Evolutionary conservation across 108 stramenopile species (phyloP).

Genomic region (Cyclostephanos invisitatus): DNA sequence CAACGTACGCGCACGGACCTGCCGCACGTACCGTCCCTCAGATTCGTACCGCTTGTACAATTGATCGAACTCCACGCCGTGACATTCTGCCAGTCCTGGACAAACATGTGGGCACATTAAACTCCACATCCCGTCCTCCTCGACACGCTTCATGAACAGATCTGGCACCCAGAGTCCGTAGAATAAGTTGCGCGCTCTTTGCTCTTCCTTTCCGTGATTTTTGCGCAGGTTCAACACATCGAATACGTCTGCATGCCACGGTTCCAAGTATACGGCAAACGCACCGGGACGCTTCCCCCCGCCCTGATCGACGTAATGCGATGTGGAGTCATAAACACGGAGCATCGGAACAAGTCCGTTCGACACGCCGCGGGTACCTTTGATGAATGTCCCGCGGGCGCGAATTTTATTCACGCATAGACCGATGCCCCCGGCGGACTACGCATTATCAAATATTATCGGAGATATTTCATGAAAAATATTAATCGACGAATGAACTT

Average conservation of each 20-base stretch:
- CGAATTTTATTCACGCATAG: slow-evolving; percentile 94
- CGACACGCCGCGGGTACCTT: slow-evolving; percentile 92
- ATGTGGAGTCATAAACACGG: slow-evolving; percentile 96
- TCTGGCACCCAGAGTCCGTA: slow-evolving; percentile 97
- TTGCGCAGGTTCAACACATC: slow-evolving; percentile 94
- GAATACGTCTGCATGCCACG: slow-evolving; percentile 96
- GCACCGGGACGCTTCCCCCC: slow-evolving; percentile 97
- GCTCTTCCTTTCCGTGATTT: slow-evolving; percentile 97
- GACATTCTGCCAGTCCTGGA: slow-evolving; percentile 83
- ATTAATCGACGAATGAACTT: background rate
- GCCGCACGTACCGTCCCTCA: slow-evolving; percentile 74
- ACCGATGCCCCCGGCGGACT: slow-evolving; percentile 95
- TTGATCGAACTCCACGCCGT: slow-evolving; percentile 88
- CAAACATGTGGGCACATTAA: slow-evolving; percentile 94
- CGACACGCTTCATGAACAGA: slow-evolving; percentile 96
- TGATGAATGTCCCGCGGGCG: slow-evolving; percentile 88
- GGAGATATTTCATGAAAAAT: background rate
- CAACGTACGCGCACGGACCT: slow-evolving; percentile 85
- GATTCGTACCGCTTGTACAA: slow-evolving; percentile 89
- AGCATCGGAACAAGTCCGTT: slow-evolving; percentile 99
- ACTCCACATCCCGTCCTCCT: slow-evolving; percentile 92
- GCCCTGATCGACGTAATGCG: slow-evolving; percentile 97
- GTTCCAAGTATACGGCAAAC: slow-evolving; percentile 96
- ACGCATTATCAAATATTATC: slow-evolving; percentile 8
- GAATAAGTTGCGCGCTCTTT: slow-evolving; percentile 94